A percentile compares a stretch with the other conserved stretches of the same genome.
Conservation (phyloP, 129 eudicot species). For the Heracleum sosnowskyi region DNA sequence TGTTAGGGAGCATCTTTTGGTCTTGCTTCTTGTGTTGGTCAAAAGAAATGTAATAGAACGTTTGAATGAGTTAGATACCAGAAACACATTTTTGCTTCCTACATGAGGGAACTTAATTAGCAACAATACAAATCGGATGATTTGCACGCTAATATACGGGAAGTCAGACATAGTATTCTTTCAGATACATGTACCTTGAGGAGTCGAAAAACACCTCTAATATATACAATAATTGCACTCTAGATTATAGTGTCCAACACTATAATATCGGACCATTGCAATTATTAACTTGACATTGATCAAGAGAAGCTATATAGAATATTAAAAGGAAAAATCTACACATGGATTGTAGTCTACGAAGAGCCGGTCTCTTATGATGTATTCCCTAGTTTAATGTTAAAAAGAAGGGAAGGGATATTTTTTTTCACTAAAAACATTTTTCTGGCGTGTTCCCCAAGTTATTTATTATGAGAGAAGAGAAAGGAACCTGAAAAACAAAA, state of each 20-base stretch:
- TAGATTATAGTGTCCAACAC: neutral
- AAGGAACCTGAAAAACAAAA: neutral
- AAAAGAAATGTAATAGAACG: neutral
- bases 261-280: neutral
- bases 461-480: neutral
- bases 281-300: neutral
- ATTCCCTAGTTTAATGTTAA: neutral
- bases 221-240: too few species aligned
- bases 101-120: neutral
- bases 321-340: neutral
- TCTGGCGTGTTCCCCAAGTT: neutral
- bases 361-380: neutral
- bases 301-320: neutral
- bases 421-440: too few species aligned
- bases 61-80: neutral
- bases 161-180: neutral
- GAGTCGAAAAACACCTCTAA: too few species aligned
- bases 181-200: neutral
- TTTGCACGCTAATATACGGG: neutral
- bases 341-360: neutral
- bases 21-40: neutral
- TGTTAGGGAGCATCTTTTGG: neutral
- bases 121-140: too few species aligned
- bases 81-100: neutral
- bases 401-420: too few species aligned